Conservation (phyloP, 257 asterid species). For the Mentha longifolia region DNA sequence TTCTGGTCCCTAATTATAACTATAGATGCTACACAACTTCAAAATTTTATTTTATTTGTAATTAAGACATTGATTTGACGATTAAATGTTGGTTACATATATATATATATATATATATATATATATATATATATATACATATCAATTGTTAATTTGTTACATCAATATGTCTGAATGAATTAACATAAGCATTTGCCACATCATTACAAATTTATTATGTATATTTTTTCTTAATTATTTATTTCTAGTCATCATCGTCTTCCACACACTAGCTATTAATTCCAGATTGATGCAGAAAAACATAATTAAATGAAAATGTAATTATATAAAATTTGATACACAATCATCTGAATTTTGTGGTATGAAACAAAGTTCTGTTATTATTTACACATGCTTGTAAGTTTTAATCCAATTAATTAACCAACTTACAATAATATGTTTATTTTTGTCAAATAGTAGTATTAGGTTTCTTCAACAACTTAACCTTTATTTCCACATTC, state of each 20-base stretch:
- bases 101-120: background rate
- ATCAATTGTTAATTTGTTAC: background rate
- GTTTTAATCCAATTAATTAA: too few species aligned
- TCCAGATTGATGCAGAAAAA: too few species aligned
- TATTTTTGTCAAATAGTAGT: background rate
- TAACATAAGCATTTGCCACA: background rate
- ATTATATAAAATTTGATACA: too few species aligned
- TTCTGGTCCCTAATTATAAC: background rate
- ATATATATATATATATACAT: background rate
- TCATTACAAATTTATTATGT: background rate
- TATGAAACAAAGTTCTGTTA: too few species aligned
- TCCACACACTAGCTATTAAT: too few species aligned
- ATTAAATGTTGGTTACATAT: background rate
- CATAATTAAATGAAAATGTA: too few species aligned
- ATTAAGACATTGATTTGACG: background rate
- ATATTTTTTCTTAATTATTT: too few species aligned
- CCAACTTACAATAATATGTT: too few species aligned
- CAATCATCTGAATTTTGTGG: too few species aligned
- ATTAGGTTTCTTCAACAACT: background rate
- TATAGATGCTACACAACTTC: background rate
- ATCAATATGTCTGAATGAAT: background rate
- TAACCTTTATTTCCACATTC: background rate
- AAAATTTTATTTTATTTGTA: background rate
- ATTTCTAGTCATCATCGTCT: too few species aligned
- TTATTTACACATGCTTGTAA: too few species aligned